These are phyloP conservation scores for Peronospora destructor DNA, from an alignment of 352 stramenopile genomes.

Conservation along the genomic window DNA sequence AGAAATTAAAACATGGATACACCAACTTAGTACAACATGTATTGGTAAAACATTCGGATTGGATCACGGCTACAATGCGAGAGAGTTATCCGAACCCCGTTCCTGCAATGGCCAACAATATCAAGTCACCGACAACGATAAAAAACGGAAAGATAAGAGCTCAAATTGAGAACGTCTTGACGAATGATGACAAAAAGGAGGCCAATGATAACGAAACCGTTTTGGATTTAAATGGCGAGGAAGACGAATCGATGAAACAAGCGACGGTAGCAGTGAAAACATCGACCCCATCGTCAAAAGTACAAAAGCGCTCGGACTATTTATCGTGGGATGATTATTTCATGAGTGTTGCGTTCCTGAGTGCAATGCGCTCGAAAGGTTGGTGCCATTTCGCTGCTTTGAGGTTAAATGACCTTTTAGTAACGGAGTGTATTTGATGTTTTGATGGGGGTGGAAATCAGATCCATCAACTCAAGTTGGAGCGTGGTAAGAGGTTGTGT, in stretches of 20 bases:
- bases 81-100: slow-evolving; percentile 19
- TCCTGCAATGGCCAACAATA: slow-evolving; percentile 13
- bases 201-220: slow-evolving; percentile 3
- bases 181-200: too few relatives aligned
- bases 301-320: slow-evolving; percentile 83
- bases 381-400: not conserved
- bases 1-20: slow-evolving; percentile 49
- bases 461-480: slow-evolving; percentile 97
- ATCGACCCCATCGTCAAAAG: not conserved
- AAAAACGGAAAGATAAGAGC: slow-evolving; percentile 12
- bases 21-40: slow-evolving; percentile 66
- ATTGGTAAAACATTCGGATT: slow-evolving; percentile 55
- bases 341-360: slow-evolving; percentile 98
- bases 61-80: slow-evolving; percentile 28
- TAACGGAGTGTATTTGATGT: not conserved
- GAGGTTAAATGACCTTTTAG: slow-evolving; percentile 1
- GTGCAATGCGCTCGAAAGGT: slow-evolving; percentile 97
- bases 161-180: too few relatives aligned
- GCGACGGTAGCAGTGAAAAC: not conserved
- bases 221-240: not conserved
- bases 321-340: slow-evolving; percentile 99
- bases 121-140: slow-evolving; percentile 9
- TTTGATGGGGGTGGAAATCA: slow-evolving; percentile 12
- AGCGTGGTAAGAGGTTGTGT: slow-evolving; percentile 64
- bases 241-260: not conserved